Base-by-base conservation (phyloP, 2,329 filamentous ascomycete species). In the Claviceps citrina region DNA sequence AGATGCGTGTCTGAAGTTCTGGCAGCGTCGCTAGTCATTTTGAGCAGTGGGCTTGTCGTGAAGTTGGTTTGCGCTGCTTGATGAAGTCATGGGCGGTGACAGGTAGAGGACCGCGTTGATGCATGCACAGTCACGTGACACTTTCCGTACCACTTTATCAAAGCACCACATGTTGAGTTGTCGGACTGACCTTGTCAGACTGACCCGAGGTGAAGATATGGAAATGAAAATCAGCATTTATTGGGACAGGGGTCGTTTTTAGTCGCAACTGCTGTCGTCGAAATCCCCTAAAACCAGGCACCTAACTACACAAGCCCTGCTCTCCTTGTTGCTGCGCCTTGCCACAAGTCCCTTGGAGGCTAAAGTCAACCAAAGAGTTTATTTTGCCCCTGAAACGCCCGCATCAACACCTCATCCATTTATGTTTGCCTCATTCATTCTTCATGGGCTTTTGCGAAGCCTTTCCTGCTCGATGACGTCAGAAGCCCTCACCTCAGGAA, bases 21-120 rank as follows among this genome's bases (percentile, higher is more conserved):
- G 36, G 57, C 55, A 31, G 54, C 51, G 45, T 59, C 60, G 43
- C 52, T 53, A 34, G 57, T 51, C 60, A 63, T 63, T 15, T 46
- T 54, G 13, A 32, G 26, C 15, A 12, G 31, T 15, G 31, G 22
- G 26, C 9, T 13, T 46, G 45, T 51, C 34, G 41, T 38, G 39
- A 37, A 16, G 22, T 27, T 25, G 15, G 5, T 31, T 18, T 13
- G n/a, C 26, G 10, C 10, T 32, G 35, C 18, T 15, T 22, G 5
- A 31, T 30, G 18, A 37, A 37, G 36, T 22, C 26, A 31, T 10
- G 12, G 25, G 25, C 16, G 25, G n/a, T n/a, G n/a, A n/a, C n/a
- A n/a, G n/a, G n/a, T n/a, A n/a, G n/a, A n/a, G n/a, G n/a, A n/a
- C n/a, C n/a, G n/a, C n/a, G n/a, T n/a, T n/a, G n/a, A n/a, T n/a